phyloP scores from a whole-genome alignment of 257 asterid genomes.

The Ajuga chamaepitys region DNA sequence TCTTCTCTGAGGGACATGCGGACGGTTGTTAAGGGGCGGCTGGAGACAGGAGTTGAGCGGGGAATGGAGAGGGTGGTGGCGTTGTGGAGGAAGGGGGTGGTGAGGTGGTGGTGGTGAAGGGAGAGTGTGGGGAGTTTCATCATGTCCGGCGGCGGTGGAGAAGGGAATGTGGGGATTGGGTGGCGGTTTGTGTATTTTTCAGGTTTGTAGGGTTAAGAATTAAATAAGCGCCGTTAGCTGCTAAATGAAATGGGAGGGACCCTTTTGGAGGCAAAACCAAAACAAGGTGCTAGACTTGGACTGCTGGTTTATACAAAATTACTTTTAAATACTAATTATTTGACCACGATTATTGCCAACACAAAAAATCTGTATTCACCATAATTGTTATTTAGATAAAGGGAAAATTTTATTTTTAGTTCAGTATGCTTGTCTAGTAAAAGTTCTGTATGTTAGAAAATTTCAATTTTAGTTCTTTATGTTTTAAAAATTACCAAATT shows the following conservation, averaged over 20 bases:
- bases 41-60: slow-evolving; percentile 19
- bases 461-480: too few relatives aligned
- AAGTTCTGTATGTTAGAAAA: too few relatives aligned
- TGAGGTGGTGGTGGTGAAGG: slow-evolving; percentile 30
- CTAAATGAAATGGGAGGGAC: not conserved
- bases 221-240: slow-evolving; percentile 3
- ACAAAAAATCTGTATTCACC: too few relatives aligned
- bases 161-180: not conserved
- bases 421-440: too few relatives aligned
- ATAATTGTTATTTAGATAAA: too few relatives aligned
- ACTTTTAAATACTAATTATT: too few relatives aligned
- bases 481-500: too few relatives aligned
- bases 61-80: slow-evolving; percentile 13
- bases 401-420: too few relatives aligned
- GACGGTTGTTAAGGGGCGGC: slow-evolving; percentile 30
- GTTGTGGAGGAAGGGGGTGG: slow-evolving; percentile 23
- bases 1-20: slow-evolving; percentile 77
- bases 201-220: slow-evolving; percentile 18
- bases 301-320: too few relatives aligned
- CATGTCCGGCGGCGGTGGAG: slow-evolving; percentile 21
- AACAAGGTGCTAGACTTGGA: not conserved
- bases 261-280: slow-evolving; percentile 1
- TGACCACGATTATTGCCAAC: too few relatives aligned
- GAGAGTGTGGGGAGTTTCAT: slow-evolving; percentile 45
- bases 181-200: not conserved